These are phyloP conservation scores for Umbilicus rupestris DNA, from an alignment of 164 flowering plant species.

Conservation along the genomic window DNA sequence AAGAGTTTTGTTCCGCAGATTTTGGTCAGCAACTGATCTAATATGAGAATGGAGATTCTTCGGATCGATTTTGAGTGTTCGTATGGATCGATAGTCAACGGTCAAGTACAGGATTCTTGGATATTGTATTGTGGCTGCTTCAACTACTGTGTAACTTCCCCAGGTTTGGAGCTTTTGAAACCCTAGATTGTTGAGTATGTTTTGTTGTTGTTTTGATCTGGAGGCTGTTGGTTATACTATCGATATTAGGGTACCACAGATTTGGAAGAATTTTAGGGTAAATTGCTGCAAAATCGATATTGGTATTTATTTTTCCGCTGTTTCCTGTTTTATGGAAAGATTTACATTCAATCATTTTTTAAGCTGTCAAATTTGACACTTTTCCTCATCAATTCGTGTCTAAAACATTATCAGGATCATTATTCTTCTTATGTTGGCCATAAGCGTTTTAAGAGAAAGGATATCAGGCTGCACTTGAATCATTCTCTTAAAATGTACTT, in stretches of 20 bases:
- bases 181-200: too few relatives aligned
- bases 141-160: conserved; percentile 92
- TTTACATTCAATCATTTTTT: background rate
- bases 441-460: background rate
- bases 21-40: too few relatives aligned
- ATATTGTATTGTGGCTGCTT: conserved; percentile 81
- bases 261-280: conserved; percentile 76
- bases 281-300: conserved; percentile 19
- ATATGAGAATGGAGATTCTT: conserved; percentile 40
- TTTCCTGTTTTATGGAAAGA: background rate
- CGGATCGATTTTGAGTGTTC: conserved; percentile 83
- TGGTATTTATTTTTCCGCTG: background rate
- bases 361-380: background rate
- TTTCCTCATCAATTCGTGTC: too few relatives aligned
- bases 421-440: background rate
- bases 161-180: conserved; percentile 35
- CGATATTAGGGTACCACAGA: conserved; percentile 86
- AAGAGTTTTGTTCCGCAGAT: too few relatives aligned
- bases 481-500: background rate
- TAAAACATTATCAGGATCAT: background rate
- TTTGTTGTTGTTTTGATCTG: conserved; percentile 84
- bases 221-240: conserved; percentile 92
- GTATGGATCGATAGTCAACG: conserved; percentile 48
- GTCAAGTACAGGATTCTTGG: conserved; percentile 79
- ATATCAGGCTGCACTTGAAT: background rate